Percentiles rank a stretch among this genome's conserved stretches.
Conservation (phyloP, 768 basidiomycete genomes). For the Daedalea quercina region DNA sequence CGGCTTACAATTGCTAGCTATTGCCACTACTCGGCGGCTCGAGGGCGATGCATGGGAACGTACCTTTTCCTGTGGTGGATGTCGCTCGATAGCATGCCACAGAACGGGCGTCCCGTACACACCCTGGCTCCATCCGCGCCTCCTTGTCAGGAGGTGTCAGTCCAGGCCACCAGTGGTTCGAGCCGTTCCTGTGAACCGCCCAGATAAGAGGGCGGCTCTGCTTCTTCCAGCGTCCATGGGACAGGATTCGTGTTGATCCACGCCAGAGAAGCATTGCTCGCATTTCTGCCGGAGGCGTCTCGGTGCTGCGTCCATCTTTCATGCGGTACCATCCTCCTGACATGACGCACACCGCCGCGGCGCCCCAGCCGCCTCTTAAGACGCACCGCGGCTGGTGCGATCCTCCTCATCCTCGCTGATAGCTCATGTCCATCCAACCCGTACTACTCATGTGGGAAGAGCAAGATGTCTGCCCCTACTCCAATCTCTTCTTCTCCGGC, state of each 20-base stretch:
- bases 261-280: not conserved
- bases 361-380: not conserved
- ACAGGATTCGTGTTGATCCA: not conserved
- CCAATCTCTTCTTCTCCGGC: constrained; percentile 29
- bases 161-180: not conserved
- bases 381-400: not conserved
- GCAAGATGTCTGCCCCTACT: constrained; percentile 16
- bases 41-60: too few relatives aligned
- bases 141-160: not conserved
- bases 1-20: too few relatives aligned
- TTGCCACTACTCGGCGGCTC: too few relatives aligned
- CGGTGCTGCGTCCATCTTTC: not conserved
- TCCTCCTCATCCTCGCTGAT: not conserved
- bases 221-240: not conserved
- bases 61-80: too few relatives aligned
- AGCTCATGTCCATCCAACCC: not conserved
- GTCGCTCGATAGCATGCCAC: too few relatives aligned
- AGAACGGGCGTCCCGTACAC: too few relatives aligned
- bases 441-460: not conserved
- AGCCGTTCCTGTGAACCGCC: not conserved
- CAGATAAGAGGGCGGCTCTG: not conserved
- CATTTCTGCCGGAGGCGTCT: not conserved
- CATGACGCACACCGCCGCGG: constrained; percentile 2
- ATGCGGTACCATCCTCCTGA: not conserved
- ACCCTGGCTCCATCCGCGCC: not conserved